Base-by-base conservation (phyloP, 352 stramenopile genomes). In the Phytophthora aleatoria region DNA sequence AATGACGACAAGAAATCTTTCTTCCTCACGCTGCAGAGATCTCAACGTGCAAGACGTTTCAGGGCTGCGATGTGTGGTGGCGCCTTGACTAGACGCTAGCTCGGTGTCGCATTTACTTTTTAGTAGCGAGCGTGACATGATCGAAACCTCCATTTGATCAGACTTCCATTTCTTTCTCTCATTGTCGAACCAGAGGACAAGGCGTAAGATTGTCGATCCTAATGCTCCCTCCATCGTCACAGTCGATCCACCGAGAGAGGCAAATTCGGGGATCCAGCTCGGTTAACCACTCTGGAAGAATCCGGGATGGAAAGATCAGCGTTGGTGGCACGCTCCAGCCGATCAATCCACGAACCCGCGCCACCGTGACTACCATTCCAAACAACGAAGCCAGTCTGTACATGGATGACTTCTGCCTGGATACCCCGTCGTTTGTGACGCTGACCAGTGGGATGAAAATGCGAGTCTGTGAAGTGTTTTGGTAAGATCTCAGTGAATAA, bases 311-410 rank as follows among this genome's bases (percentile, higher is more conserved):
- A 59, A 64, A 50, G 15, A 60, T 2, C 42, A 51, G 30, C 11
- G n/a, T 51, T 39, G 38, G 39, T 16, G 44, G 38, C 16, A 64
- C 33, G 24, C 59, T 69, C 5, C 53, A 61, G 38, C 52, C 38
- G 35, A 61, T 69, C 15, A 64, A 69, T 45, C 64, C 52, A 50
- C 52, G 35, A 20, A 52, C 64, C 6, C 36, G 49, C 20, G 36
- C 64, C 6, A 64, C 58, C 3, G 41, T 73, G 48, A 51, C 59
- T 4, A 58, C 56, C 1, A 57, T 73, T n/a, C 20, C 49, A 20
- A 69, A 69, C 59, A 73, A 69, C 54, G 53, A 73, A 60, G 59
- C 59, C 24, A 73, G 64, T 58, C 38, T 72, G 12, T 61, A 64
- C 59, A 65, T 73, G 52, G 65, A 68, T 24, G 65, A 65, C 49